These are phyloP conservation scores for Iris macrosiphon DNA, from an alignment of 106 monocot genomes.

Conservation along the genomic window DNA sequence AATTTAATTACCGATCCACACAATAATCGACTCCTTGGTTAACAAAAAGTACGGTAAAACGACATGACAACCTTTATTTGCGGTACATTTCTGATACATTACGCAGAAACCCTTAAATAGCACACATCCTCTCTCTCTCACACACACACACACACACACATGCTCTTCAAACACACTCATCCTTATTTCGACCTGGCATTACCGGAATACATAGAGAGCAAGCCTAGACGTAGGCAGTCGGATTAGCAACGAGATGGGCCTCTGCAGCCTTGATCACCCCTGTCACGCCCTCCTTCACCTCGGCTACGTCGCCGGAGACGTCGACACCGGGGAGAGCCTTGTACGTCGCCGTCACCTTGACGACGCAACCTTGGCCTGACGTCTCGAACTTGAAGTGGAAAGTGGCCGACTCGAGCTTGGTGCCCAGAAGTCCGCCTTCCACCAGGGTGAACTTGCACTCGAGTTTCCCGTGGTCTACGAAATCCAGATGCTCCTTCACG, in stretches of 20 bases:
- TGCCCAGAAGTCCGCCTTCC: slow-evolving; percentile 11
- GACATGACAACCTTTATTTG: no score
- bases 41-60: no score
- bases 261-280: slow-evolving; percentile 29
- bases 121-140: no score
- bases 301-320: background rate
- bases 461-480: slow-evolving; percentile 12
- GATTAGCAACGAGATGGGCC: slow-evolving; percentile 36
- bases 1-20: no score
- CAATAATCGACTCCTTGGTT: no score
- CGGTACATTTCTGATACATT: no score
- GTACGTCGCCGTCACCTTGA: background rate
- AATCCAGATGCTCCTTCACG: slow-evolving; percentile 14
- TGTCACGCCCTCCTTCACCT: slow-evolving; percentile 15
- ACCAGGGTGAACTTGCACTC: slow-evolving; percentile 1
- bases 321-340: slow-evolving; percentile 6
- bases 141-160: no score
- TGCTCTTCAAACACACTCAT: no score
- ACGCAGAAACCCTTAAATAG: no score
- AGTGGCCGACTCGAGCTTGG: slow-evolving; percentile 9
- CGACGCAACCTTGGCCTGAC: background rate
- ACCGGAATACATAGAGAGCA: no score
- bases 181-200: no score
- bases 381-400: slow-evolving; percentile 12
- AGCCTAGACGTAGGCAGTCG: no score